A percentile compares a stretch with the other conserved stretches of the same genome.
These are phyloP conservation scores for Auxenochlorella pyrenoidosa DNA, from an alignment of 139 green algal species.

Conservation along the genomic window DNA sequence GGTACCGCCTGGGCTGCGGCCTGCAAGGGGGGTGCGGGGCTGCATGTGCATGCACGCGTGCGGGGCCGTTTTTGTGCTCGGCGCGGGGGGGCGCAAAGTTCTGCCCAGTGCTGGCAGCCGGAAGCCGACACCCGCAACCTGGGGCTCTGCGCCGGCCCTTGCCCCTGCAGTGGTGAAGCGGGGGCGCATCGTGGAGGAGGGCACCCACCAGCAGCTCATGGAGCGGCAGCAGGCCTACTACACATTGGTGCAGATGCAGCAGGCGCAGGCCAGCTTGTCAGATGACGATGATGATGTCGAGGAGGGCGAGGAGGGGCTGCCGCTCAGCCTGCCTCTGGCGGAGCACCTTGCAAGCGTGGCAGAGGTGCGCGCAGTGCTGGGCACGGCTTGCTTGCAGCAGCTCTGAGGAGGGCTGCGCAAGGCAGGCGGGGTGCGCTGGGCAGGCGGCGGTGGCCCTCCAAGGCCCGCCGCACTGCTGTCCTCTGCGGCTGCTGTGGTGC, in stretches of 20 bases:
- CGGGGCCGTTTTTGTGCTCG: too few relatives aligned
- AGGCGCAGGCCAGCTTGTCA: background rate
- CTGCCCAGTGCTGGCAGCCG: too few relatives aligned
- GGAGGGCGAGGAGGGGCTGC: background rate
- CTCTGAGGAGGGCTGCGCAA: too few relatives aligned
- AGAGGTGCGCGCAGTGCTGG: too few relatives aligned
- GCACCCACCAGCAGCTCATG: conserved; percentile 74
- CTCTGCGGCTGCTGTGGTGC: too few relatives aligned
- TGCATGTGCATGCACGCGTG: background rate
- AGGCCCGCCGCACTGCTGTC: too few relatives aligned
- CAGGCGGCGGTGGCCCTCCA: too few relatives aligned
- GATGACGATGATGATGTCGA: conserved; percentile 19
- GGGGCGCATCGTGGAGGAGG: conserved; percentile 68
- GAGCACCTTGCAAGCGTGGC: background rate
- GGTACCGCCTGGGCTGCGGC: background rate
- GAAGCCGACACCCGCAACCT: too few relatives aligned
- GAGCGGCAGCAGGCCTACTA: conserved; percentile 60
- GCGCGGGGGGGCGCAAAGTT: too few relatives aligned
- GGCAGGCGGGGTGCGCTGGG: too few relatives aligned
- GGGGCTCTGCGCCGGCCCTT: too few relatives aligned
- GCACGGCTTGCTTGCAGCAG: too few relatives aligned
- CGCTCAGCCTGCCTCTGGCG: background rate
- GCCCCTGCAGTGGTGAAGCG: conserved; percentile 53
- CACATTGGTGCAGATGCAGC: conserved; percentile 76
- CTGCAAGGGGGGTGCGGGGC: background rate